phyloP scores from a whole-genome alignment of 140 eudicot species.

The Anethum foeniculum region DNA sequence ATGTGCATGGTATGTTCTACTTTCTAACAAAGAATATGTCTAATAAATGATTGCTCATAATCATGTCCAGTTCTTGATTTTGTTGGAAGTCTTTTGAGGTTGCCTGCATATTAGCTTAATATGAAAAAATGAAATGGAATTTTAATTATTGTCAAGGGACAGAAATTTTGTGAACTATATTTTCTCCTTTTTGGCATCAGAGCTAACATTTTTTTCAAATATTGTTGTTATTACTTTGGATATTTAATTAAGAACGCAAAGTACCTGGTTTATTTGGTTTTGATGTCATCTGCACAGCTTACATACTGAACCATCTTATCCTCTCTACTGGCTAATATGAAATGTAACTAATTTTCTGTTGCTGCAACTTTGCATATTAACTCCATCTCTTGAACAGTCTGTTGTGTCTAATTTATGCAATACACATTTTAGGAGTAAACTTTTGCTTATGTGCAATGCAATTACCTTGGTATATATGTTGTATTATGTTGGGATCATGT shows the following conservation, averaged over 20 bases:
- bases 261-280: background rate
- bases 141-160: background rate
- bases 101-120: background rate
- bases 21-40: background rate
- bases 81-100: background rate
- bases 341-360: background rate
- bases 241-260: background rate
- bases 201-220: background rate
- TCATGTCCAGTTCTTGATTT: background rate
- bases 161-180: background rate
- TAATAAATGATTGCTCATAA: background rate
- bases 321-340: background rate
- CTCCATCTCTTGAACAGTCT: background rate
- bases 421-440: background rate
- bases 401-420: background rate
- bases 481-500: background rate
- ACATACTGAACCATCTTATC: background rate
- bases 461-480: background rate
- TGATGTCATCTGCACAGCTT: background rate
- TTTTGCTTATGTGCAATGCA: background rate
- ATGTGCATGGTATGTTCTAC: conserved; percentile 85
- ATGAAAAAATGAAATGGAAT: background rate
- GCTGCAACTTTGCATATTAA: background rate
- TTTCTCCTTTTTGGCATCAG: background rate
- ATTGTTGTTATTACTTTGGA: background rate